phyloP scores from a whole-genome alignment of 2,329 filamentous ascomycete species.

The Grosmannia huntii region DNA sequence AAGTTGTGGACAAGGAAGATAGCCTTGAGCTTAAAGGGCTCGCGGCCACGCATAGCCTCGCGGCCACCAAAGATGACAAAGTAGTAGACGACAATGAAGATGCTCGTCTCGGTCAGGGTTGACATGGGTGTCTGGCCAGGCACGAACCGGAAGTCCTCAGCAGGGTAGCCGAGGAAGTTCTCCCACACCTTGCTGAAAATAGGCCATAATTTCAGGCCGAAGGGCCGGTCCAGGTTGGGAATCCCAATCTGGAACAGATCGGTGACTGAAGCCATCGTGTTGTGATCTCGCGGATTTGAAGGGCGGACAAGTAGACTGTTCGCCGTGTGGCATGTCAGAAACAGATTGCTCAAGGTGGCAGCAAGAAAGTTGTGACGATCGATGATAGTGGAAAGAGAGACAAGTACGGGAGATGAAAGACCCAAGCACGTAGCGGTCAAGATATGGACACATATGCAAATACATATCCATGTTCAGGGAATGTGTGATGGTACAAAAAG shows the following conservation, averaged over 20 bases:
- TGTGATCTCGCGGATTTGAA: too few species aligned
- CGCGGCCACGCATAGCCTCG: slow-evolving; percentile 78
- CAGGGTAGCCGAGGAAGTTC: slow-evolving; percentile 63
- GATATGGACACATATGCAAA: too few species aligned
- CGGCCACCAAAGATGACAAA: slow-evolving; percentile 84
- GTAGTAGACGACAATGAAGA: slow-evolving; percentile 82
- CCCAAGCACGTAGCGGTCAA: too few species aligned
- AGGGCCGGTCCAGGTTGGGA: slow-evolving; percentile 81
- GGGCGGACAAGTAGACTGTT: not conserved
- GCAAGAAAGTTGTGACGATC: not conserved
- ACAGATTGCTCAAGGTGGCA: not conserved
- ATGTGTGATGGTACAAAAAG: too few species aligned
- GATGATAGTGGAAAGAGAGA: not conserved
- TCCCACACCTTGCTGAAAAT: slow-evolving; percentile 84
- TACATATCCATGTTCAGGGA: not conserved
- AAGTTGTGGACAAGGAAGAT: slow-evolving; percentile 97
- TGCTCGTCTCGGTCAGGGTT: slow-evolving; percentile 68
- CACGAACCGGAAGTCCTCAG: slow-evolving; percentile 75
- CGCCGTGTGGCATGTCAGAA: not conserved
- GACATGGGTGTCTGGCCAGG: slow-evolving; percentile 79
- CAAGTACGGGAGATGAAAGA: not conserved
- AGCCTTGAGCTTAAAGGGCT: slow-evolving; percentile 74
- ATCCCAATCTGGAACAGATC: slow-evolving; percentile 34
- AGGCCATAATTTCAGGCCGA: slow-evolving; percentile 85
- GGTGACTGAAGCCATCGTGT: slow-evolving; percentile 7